Conservation (phyloP, 495 filamentous ascomycete species). For the Usnea hakonensis region DNA sequence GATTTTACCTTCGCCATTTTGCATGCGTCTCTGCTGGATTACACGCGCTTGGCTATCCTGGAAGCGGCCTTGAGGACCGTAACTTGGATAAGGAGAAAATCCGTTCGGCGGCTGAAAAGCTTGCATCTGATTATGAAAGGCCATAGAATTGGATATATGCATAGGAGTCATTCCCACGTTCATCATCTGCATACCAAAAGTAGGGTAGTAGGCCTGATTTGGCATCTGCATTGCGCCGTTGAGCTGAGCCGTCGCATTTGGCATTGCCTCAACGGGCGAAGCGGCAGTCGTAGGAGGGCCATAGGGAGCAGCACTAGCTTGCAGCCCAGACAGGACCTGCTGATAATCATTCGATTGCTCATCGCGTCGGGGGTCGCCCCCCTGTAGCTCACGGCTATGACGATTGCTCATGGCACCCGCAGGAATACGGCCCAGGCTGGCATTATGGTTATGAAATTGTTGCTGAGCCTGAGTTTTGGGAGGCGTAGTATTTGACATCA, state of each 20-base stretch:
- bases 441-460: constrained; percentile 75
- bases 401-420: constrained; percentile 51
- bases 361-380: constrained; percentile 32
- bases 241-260: constrained; percentile 28
- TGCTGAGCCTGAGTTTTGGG: constrained; percentile 63
- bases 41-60: constrained; percentile 63
- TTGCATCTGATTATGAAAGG: constrained; percentile 30
- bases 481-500: constrained; percentile 46
- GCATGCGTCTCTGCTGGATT: constrained; percentile 57
- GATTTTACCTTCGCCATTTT: constrained; percentile 52
- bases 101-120: constrained; percentile 41
- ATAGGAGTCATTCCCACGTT: constrained; percentile 52
- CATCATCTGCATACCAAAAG: constrained; percentile 50
- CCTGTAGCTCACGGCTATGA: constrained; percentile 58
- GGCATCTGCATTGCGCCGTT: constrained; percentile 32
- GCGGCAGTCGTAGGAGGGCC: constrained; percentile 39
- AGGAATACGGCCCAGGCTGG: constrained; percentile 70
- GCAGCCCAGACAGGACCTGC: constrained; percentile 60
- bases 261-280: constrained; percentile 30
- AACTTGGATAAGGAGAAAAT: constrained; percentile 42
- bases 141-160: constrained; percentile 40
- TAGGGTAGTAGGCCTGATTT: constrained; percentile 37
- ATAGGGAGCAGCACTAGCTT: constrained; percentile 70
- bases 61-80: constrained; percentile 36
- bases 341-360: constrained; percentile 32